phyloP scores from a whole-genome alignment of 371 early-diverging fungal species.

The Mucor circinelloides region DNA sequence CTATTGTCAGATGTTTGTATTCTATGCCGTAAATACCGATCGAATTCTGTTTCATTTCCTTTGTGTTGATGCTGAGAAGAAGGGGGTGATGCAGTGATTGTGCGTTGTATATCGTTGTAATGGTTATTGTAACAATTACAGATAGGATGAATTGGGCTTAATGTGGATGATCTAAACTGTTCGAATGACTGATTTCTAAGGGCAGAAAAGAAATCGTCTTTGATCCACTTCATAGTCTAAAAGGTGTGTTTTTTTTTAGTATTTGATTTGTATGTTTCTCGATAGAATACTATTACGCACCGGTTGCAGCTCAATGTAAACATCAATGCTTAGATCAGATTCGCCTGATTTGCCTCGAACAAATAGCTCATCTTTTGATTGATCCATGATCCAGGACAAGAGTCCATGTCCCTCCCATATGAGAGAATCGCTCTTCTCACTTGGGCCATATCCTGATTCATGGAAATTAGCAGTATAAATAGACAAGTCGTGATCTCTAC shows the following conservation, averaged over 20 bases:
- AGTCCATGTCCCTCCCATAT: constrained; percentile 56
- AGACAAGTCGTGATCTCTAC: constrained; percentile 48
- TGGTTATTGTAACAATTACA: constrained; percentile 29
- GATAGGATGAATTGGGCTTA: constrained; percentile 22
- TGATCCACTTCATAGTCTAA: constrained; percentile 45
- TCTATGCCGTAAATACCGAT: constrained; percentile 27
- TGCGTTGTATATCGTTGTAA: background rate
- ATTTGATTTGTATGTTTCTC: background rate
- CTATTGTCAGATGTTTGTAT: constrained; percentile 14
- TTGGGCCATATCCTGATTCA: constrained; percentile 30
- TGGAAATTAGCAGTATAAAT: constrained; percentile 49
- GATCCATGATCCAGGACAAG: constrained; percentile 43
- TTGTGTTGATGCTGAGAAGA: constrained; percentile 2
- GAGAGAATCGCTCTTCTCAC: constrained; percentile 11
- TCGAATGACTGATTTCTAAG: constrained; percentile 37
- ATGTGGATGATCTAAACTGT: constrained; percentile 25
- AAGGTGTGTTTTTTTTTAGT: background rate
- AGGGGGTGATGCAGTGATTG: constrained; percentile 1
- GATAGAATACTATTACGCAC: constrained; percentile 22
- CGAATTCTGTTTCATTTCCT: constrained; percentile 31
- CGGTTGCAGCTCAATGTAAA: constrained; percentile 42
- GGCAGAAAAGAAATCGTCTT: constrained; percentile 47
- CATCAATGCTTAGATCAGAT: constrained; percentile 11
- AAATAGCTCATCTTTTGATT: constrained; percentile 18
- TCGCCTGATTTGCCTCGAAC: constrained; percentile 29